Percentiles rank a stretch among this genome's conserved stretches.
phyloP scores from a whole-genome alignment of 768 basidiomycete genomes.

The Hypholoma fasciculare region DNA sequence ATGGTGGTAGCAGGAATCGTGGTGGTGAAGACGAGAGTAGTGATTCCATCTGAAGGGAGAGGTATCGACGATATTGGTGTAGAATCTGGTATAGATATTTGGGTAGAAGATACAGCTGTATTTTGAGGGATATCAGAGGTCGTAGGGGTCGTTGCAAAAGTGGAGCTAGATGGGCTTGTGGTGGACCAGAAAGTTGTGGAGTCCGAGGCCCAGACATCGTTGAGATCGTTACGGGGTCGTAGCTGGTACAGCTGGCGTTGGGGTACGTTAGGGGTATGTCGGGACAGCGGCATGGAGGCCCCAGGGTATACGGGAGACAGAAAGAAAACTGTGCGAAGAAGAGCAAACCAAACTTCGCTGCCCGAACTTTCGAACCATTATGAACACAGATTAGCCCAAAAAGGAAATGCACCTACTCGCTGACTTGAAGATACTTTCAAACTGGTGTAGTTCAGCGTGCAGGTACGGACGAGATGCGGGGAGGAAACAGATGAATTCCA shows the following conservation, averaged over 20 bases:
- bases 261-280: constrained; percentile 5
- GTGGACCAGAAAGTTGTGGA: constrained; percentile 5
- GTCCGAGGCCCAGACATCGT: constrained; percentile 8
- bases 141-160: neutral
- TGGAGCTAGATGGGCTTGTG: constrained; percentile 1
- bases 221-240: constrained; percentile 19
- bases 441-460: neutral
- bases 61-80: neutral
- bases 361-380: constrained; percentile 20
- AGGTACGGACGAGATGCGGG: neutral
- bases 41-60: constrained; percentile 1
- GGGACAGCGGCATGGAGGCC: constrained; percentile 10
- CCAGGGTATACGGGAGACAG: constrained; percentile 16
- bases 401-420: constrained; percentile 24
- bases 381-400: constrained; percentile 22
- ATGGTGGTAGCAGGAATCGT: constrained; percentile 38
- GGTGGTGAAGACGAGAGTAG: constrained; percentile 29
- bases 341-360: constrained; percentile 8
- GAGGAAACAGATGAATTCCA: too few species aligned
- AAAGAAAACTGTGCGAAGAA: constrained; percentile 5
- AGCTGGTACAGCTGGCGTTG: constrained; percentile 11
- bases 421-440: neutral
- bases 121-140: constrained; percentile 11
- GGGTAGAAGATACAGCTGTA: neutral
- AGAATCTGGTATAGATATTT: constrained; percentile 3